A percentile compares a stretch with the other conserved stretches of the same genome.
phyloP scores from a whole-genome alignment of 306 rosid genomes.

The Ammopiptanthus mongolicus region DNA sequence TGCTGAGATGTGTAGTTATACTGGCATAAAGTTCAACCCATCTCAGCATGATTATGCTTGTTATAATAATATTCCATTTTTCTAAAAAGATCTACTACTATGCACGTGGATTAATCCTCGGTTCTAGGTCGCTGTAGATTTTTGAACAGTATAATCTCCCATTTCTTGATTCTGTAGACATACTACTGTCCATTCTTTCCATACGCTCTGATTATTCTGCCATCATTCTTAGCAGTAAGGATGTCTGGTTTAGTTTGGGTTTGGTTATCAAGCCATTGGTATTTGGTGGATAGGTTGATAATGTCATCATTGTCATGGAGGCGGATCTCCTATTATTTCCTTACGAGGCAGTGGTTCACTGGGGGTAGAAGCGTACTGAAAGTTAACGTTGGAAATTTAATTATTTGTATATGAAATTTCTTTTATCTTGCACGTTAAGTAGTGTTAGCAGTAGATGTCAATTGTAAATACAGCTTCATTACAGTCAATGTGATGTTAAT shows the following conservation, averaged over 20 bases:
- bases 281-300: background rate
- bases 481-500: background rate
- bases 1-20: too few species aligned
- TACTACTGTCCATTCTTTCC: background rate
- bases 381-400: background rate
- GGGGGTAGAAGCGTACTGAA: background rate
- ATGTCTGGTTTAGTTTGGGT: slow-evolving; percentile 2
- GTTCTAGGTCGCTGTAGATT: background rate
- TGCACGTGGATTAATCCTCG: background rate
- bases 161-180: background rate
- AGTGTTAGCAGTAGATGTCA: background rate
- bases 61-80: background rate
- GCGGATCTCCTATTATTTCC: background rate
- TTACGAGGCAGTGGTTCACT: background rate
- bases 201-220: background rate
- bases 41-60: background rate
- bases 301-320: background rate
- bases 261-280: background rate
- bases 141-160: background rate
- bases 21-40: too few species aligned
- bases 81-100: too few species aligned
- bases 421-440: background rate
- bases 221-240: background rate
- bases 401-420: background rate
- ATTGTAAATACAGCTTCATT: background rate